phyloP scores from a whole-genome alignment of 768 basidiomycete species.

The Auricularia heimuer region DNA sequence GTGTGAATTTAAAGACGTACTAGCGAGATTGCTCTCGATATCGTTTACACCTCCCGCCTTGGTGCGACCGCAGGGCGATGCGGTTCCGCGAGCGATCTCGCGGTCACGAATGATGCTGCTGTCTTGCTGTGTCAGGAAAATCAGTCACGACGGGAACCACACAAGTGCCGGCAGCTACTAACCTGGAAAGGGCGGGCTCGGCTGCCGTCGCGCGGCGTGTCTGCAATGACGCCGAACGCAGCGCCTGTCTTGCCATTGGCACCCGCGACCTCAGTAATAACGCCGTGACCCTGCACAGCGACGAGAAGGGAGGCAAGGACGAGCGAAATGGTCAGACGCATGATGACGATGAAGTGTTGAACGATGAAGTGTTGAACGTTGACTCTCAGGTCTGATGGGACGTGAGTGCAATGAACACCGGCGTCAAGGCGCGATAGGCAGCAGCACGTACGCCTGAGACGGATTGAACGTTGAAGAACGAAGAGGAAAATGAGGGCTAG shows the following conservation, averaged over 20 bases:
- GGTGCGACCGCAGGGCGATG: constrained; percentile 19
- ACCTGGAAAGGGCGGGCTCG: constrained; percentile 20
- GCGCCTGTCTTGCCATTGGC: constrained; percentile 19
- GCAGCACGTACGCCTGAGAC: background rate
- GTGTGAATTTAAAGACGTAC: background rate
- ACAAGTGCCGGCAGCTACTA: background rate
- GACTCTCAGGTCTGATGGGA: no score
- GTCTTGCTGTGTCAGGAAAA: constrained; percentile 6
- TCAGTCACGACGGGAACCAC: background rate
- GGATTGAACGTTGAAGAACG: background rate
- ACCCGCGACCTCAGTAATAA: constrained; percentile 16
- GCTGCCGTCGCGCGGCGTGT: constrained; percentile 17
- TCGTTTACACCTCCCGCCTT: constrained; percentile 17
- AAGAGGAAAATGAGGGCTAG: background rate
- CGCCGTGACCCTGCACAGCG: constrained; percentile 15
- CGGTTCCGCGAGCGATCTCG: constrained; percentile 9
- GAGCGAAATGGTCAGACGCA: background rate
- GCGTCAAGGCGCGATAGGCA: background rate
- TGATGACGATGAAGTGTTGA: background rate
- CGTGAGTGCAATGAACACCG: no score
- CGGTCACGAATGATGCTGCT: constrained; percentile 10
- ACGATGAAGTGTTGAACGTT: background rate
- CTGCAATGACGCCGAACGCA: constrained; percentile 17
- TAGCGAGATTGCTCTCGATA: constrained; percentile 12
- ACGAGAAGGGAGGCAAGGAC: background rate